Evolutionary conservation across 164 flowering plant species (phyloP), one percentile per base, ranked within the genome.

Genomic region (Aristolochia californica): DNA sequence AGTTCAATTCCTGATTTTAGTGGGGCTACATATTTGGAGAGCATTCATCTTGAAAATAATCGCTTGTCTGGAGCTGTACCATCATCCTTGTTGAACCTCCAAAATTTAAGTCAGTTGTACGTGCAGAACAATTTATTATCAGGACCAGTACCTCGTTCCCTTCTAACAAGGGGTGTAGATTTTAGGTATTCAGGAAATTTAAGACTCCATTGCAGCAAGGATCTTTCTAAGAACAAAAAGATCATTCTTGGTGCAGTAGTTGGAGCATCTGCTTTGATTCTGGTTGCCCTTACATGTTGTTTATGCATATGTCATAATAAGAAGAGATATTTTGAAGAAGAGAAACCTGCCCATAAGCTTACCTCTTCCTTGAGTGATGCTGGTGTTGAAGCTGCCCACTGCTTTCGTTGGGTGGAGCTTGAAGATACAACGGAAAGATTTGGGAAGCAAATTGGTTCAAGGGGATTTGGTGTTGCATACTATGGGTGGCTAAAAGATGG

Each of bases 41-140:
- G 75, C 62, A 82, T 94, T 61, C 99, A 89, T 75, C 91, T 94
- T 45, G 99, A 94, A 75, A 78, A 85, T 82, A 94, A 94, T 70
- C 78, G 68, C 22, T 77, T 94, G 75, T 78, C 76, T 43, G 99
- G 99, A 44, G 75, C 67, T 63, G 68, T 94, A 58, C 96, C 99
- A 66, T 81, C 96, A 27, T 81, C 83, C 59, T 68, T 94, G 64
- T 54, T 51, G 51, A 65, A 75, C 53, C 81, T 90, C 20, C 77
- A 77, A 45, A 84, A 74, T 76, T 72, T 94, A 66, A 82, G 61
- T 65, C 91, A 87, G 70, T 72, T 94, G 99, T 94, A 87, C 60
- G 68, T 90, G 70, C 96, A 94, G 62, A 82, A 86, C 67, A 94
- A 94, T 68, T 60, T 51, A 83, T 68, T 94, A 58, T 78, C 95